Percentiles rank a stretch among this genome's conserved stretches.
These are phyloP conservation scores for Mycena belliarum DNA, from an alignment of 768 basidiomycete species.

Conservation along the genomic window DNA sequence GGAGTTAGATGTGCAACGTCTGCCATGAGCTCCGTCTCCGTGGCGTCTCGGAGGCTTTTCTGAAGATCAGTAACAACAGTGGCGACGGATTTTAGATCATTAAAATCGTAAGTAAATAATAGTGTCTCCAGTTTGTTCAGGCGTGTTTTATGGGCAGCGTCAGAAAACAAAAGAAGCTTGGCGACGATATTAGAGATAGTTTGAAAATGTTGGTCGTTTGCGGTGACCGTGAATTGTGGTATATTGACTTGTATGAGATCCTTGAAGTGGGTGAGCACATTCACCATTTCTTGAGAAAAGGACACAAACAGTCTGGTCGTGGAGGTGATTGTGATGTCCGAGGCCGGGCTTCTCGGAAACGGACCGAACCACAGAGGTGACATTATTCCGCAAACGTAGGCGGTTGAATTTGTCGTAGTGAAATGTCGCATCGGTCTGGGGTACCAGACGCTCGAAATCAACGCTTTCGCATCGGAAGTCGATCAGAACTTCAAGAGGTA, in stretches of 20 bases:
- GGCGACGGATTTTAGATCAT: slow-evolving; percentile 70
- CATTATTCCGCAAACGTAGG: slow-evolving; percentile 74
- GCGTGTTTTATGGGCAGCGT: slow-evolving; percentile 79
- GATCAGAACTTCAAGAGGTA: slow-evolving; percentile 90
- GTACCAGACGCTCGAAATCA: slow-evolving; percentile 87
- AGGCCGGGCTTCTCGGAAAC: slow-evolving; percentile 39
- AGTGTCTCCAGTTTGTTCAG: slow-evolving; percentile 79
- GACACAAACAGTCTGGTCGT: slow-evolving; percentile 59
- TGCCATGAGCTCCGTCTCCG: slow-evolving; percentile 50
- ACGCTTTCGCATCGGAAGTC: slow-evolving; percentile 81
- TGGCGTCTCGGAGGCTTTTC: slow-evolving; percentile 62
- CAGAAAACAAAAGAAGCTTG: slow-evolving; percentile 86
- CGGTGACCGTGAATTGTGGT: slow-evolving; percentile 85
- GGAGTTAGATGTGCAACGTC: slow-evolving; percentile 40
- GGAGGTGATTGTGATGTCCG: slow-evolving; percentile 49
- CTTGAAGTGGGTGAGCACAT: slow-evolving; percentile 36
- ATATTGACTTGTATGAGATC: slow-evolving; percentile 82
- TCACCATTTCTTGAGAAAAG: background rate
- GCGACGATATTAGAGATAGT: slow-evolving; percentile 87
- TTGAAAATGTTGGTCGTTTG: slow-evolving; percentile 78
- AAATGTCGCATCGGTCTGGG: slow-evolving; percentile 82
- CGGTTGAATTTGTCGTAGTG: slow-evolving; percentile 96
- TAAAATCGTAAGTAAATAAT: slow-evolving; percentile 87
- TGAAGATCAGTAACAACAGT: slow-evolving; percentile 74
- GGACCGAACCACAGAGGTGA: slow-evolving; percentile 50